These are phyloP conservation scores for Fusarium sp. DNA, from an alignment of 2,329 filamentous ascomycete genomes.

Conservation along the genomic window DNA sequence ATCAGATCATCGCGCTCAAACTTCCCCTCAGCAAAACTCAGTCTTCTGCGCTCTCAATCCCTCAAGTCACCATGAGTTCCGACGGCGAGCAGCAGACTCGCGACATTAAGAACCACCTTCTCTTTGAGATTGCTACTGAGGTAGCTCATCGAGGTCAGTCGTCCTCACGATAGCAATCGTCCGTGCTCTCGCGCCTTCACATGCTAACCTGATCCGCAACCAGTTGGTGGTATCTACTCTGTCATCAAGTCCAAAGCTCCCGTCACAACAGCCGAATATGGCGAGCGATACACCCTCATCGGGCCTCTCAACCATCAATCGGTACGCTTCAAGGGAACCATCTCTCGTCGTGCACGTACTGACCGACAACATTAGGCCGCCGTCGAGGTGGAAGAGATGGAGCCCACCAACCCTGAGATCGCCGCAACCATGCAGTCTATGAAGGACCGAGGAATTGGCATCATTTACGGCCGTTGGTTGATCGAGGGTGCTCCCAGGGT, in stretches of 20 bases:
- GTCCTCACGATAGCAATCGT: conserved; percentile 20
- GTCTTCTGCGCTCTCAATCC: conserved; percentile 20
- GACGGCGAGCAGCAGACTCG: conserved; percentile 65
- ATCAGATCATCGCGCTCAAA: conserved; percentile 43
- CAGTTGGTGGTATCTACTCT: conserved; percentile 98
- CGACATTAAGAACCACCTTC: conserved; percentile 94
- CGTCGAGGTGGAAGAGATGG: conserved; percentile 96
- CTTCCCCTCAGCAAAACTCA: conserved; percentile 26
- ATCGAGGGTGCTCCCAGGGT: conserved; percentile 97
- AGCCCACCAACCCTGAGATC: conserved; percentile 85
- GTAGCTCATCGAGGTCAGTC: conserved; percentile 92
- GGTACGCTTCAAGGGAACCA: conserved; percentile 65
- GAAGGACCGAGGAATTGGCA: conserved; percentile 90
- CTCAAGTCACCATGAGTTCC: conserved; percentile 60
- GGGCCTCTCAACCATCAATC: conserved; percentile 94
- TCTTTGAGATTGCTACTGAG: conserved; percentile 97
- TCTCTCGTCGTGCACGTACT: conserved; percentile 9
- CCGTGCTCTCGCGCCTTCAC: conserved; percentile 17
- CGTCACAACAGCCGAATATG: conserved; percentile 98
- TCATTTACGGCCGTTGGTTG: conserved; percentile 95
- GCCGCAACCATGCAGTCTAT: conserved; percentile 90
- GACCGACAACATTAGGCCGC: conserved; percentile 74
- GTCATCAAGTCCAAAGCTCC: conserved; percentile 99
- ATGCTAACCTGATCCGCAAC: conserved; percentile 30
- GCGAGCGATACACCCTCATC: conserved; percentile 94